A percentile compares a stretch with the other conserved stretches of the same genome.
Evolutionary conservation across 106 monocot genomes (phyloP).

Genomic region (Dendrobium nobile): DNA sequence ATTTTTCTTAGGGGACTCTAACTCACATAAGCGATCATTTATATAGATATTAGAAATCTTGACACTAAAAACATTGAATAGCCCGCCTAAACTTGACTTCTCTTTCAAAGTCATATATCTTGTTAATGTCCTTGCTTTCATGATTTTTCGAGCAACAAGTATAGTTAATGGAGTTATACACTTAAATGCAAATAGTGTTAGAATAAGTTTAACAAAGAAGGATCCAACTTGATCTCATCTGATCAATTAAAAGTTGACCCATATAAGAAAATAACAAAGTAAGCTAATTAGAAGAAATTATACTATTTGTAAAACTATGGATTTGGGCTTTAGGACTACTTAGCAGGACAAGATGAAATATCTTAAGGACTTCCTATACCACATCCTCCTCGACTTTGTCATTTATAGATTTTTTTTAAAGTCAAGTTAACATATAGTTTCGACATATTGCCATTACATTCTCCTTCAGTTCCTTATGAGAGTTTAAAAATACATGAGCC

Average conservation of each 20-base stretch:
- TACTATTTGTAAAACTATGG: constrained; percentile 36
- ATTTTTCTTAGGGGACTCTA: too few species aligned
- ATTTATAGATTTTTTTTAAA: constrained; percentile 30
- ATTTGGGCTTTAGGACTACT: constrained; percentile 35
- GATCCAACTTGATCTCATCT: constrained; percentile 37
- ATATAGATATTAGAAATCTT: too few species aligned
- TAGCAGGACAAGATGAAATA: constrained; percentile 68
- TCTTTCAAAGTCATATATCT: too few species aligned
- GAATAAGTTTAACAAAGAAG: too few species aligned
- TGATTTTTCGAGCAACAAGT: too few species aligned
- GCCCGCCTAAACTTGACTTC: too few species aligned
- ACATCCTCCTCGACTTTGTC: constrained; percentile 67
- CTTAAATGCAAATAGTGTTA: too few species aligned
- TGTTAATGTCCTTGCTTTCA: too few species aligned
- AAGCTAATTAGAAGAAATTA: constrained; percentile 72
- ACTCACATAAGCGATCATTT: too few species aligned
- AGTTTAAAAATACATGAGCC: neutral
- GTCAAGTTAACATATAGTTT: constrained; percentile 61
- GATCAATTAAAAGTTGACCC: constrained; percentile 59
- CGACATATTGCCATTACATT: constrained; percentile 56
- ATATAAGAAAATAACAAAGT: constrained; percentile 66
- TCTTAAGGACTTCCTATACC: constrained; percentile 56
- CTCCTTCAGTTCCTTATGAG: constrained; percentile 20
- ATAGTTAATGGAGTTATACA: too few species aligned
- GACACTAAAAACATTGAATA: too few species aligned